Base-by-base conservation (phyloP, 1,284 basidiomycete species). In the Rhodotorula sp. region DNA sequence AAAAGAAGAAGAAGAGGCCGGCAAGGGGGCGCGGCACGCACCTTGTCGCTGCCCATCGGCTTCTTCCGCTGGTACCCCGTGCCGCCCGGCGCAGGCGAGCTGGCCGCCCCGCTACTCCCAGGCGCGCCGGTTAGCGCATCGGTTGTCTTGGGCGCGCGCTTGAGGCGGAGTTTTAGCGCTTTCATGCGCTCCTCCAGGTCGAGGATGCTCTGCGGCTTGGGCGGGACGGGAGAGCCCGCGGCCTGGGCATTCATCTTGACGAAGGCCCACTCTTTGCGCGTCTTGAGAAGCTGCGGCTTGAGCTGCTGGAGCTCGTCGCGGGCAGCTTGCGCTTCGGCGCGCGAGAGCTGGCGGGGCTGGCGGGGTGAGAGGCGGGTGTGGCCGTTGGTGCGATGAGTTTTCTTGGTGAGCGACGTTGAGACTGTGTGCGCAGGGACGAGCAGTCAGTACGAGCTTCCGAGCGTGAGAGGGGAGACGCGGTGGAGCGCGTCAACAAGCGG, bases 1-100 rank as follows among this genome's bases (percentile, higher is more conserved):
- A 7, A 29, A 22, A 21, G 3, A 25, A 44, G 10, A 13, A 22
- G 21, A 21, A 44, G 13, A n/a, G 27, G 2, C 10, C 27, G 15
- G 27, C 25, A 25, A 3, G 21, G 44, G 41, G 32, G 8, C 25
- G 12, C 21, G 27, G 21, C 21, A 56, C 63, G 63, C 54, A 64
- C 63, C 63, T 57, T 46, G 41, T 46, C 44, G 41, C 25, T 48
- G 5, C 63, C 63, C 54, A 64, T 64, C 22, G 63, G 63, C 36
- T 37, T 29, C 63, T 13, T 64, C 21, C 63, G 63, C 44, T 34
- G 34, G 41, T 50, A 64, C 36, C 44, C 54, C 25, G n/a, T 22
- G 17, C 19, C 29, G n/a, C 41, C 27, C 9, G 9, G 21, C 19
- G 50, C 51, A 3, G 13, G 2, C 29, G 37, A 44, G 34, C 39